Conservation (phyloP, 352 stramenopile species). For the Phytopythium boreale region DNA sequence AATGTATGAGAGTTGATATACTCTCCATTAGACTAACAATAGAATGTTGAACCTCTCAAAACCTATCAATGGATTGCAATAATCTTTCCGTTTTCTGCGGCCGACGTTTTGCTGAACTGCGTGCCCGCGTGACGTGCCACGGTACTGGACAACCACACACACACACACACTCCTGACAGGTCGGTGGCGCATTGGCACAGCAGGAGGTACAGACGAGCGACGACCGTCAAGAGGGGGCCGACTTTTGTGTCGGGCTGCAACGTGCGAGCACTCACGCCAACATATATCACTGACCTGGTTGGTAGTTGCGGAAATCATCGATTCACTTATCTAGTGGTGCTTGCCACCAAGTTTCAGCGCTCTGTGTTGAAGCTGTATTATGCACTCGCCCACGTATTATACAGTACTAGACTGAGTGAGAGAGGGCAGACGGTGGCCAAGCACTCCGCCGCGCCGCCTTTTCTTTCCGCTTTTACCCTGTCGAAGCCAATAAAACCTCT, state of each 20-base stretch:
- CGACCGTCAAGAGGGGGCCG: not conserved
- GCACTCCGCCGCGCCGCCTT: not conserved
- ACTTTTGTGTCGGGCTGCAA: not conserved
- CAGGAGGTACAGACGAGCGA: not conserved
- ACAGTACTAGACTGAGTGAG: too few relatives aligned
- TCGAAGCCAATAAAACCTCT: conserved; percentile 4
- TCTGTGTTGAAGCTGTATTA: too few relatives aligned
- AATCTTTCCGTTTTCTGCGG: not conserved
- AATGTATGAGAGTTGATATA: not conserved
- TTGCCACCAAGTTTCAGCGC: too few relatives aligned
- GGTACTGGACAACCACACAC: too few relatives aligned
- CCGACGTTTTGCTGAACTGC: not conserved
- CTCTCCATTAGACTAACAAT: too few relatives aligned
- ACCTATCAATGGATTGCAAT: not conserved
- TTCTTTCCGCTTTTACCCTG: not conserved
- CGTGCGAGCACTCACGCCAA: not conserved
- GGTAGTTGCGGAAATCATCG: too few relatives aligned
- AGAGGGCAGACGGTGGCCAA: too few relatives aligned
- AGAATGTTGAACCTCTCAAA: not conserved
- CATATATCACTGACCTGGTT: not conserved
- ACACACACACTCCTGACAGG: not conserved
- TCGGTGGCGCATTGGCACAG: not conserved
- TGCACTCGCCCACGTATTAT: too few relatives aligned
- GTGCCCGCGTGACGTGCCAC: not conserved
- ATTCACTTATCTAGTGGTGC: too few relatives aligned